Percentiles rank a stretch among this genome's conserved stretches.
These are phyloP conservation scores for Boletus sp. DNA, from an alignment of 768 basidiomycete species.

Conservation along the genomic window DNA sequence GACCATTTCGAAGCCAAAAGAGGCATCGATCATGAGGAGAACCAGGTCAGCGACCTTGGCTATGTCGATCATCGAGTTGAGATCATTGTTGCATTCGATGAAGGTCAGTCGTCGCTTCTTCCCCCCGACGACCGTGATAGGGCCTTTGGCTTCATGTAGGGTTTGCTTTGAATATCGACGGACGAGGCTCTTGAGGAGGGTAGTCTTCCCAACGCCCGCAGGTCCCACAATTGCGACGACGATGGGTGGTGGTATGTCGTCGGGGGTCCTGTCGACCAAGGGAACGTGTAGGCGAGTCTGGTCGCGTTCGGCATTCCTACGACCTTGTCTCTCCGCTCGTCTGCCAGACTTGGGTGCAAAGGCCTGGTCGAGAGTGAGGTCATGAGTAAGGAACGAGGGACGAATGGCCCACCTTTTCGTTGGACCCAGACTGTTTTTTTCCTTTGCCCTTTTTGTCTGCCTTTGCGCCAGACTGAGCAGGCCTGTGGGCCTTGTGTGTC, in stretches of 20 bases:
- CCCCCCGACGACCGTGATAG: conserved; percentile 91
- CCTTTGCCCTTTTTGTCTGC: conserved; percentile 76
- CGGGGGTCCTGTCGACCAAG: conserved; percentile 90
- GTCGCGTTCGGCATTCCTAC: conserved; percentile 89
- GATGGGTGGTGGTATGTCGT: conserved; percentile 88
- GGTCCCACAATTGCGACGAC: conserved; percentile 95
- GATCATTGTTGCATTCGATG: conserved; percentile 95
- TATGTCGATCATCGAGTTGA: conserved; percentile 98
- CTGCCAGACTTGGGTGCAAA: conserved; percentile 92
- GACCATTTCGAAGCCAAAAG: conserved; percentile 99
- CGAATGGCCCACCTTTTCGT: conserved; percentile 70
- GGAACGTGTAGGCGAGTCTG: conserved; percentile 96
- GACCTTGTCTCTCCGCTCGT: conserved; percentile 82
- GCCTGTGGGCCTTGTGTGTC: conserved; percentile 81
- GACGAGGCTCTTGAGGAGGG: conserved; percentile 87
- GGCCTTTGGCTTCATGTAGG: conserved; percentile 84
- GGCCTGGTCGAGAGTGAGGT: conserved; percentile 43
- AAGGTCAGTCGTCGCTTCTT: conserved; percentile 94
- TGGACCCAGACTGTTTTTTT: conserved; percentile 74
- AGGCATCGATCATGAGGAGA: conserved; percentile 95
- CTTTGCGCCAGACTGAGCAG: conserved; percentile 68
- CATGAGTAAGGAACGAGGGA: background rate
- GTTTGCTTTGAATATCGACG: conserved; percentile 93
- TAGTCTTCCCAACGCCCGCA: conserved; percentile 95
- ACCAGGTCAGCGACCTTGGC: conserved; percentile 96